These are phyloP conservation scores for Cryptococcus jaspeensis DNA, from an alignment of 1,284 basidiomycete genomes.

Conservation along the genomic window DNA sequence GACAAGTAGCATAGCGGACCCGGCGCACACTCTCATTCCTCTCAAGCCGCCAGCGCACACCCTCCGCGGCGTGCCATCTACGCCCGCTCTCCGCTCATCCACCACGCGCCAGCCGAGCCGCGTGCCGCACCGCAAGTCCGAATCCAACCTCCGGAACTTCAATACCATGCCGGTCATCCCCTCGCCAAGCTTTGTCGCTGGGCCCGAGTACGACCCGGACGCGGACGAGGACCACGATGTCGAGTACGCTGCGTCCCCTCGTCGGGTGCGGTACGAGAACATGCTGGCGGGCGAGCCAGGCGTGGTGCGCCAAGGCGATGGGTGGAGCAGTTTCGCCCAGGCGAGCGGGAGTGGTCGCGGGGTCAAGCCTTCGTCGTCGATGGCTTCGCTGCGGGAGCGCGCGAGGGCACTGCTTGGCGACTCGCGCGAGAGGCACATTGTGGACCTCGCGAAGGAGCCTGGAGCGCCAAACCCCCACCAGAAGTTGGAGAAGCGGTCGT, in stretches of 20 bases:
- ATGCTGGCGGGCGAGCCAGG: conserved; percentile 32
- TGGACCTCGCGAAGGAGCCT: conserved; percentile 17
- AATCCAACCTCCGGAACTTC: conserved; percentile 39
- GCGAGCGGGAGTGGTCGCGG: conserved; percentile 9
- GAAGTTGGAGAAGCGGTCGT: conserved; percentile 14
- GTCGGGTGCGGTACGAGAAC: conserved; percentile 28
- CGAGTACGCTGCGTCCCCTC: conserved; percentile 8
- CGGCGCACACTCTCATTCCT: conserved; percentile 19
- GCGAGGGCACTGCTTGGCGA: conserved; percentile 32
- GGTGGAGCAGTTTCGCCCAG: conserved; percentile 22
- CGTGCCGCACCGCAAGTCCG: conserved; percentile 34
- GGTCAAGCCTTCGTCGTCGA: conserved; percentile 35
- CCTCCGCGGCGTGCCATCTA: conserved; percentile 37
- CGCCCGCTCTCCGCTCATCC: conserved; percentile 32
- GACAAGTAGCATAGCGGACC: conserved; percentile 21
- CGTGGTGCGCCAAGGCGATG: conserved; percentile 34
- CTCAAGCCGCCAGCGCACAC: conserved; percentile 29
- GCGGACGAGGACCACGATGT: conserved; percentile 20
- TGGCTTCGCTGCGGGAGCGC: conserved; percentile 38
- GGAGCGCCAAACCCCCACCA: neutral
- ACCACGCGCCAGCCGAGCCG: conserved; percentile 12
- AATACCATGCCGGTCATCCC: conserved; percentile 31
- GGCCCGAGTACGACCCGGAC: conserved; percentile 13
- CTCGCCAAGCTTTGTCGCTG: conserved; percentile 13
- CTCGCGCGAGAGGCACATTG: conserved; percentile 18